Conservation (phyloP, 140 eudicot species). For the Ambrosia hybrid region DNA sequence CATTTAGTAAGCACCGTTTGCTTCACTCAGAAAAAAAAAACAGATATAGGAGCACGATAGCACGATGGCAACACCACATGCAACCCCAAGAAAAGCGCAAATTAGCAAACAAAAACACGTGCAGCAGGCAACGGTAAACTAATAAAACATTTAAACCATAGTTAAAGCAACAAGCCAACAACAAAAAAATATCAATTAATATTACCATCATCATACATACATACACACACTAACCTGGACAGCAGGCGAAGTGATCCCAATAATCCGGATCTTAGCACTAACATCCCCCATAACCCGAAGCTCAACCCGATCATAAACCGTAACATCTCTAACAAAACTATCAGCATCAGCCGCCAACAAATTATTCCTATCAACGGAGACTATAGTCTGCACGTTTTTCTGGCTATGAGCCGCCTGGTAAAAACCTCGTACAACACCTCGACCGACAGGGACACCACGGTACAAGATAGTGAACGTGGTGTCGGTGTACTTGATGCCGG, state of each 20-base stretch:
- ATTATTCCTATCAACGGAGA: slow-evolving; percentile 67
- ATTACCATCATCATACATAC: no score
- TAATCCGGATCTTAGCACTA: slow-evolving; percentile 80
- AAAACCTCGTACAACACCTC: slow-evolving; percentile 72
- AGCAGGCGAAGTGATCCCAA: slow-evolving; percentile 80
- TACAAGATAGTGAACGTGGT: slow-evolving; percentile 80
- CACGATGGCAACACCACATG: slow-evolving; percentile 30
- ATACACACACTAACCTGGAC: slow-evolving; percentile 90
- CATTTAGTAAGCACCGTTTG: not conserved
- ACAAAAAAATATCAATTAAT: no score
- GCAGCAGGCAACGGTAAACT: not conserved
- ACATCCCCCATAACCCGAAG: slow-evolving; percentile 83
- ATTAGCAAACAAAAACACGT: slow-evolving; percentile 27
- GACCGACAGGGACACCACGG: slow-evolving; percentile 87
- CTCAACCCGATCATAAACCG: slow-evolving; percentile 79
- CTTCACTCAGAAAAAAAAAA: not conserved
- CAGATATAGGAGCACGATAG: not conserved
- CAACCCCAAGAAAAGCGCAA: slow-evolving; percentile 22
- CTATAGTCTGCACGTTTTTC: slow-evolving; percentile 42
- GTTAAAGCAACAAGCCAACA: slow-evolving; percentile 15
- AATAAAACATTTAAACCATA: not conserved
- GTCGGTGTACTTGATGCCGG: slow-evolving; percentile 81
- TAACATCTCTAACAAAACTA: slow-evolving; percentile 59
- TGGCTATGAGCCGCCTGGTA: slow-evolving; percentile 79
- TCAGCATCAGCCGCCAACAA: slow-evolving; percentile 72